Conservation (phyloP, 2,329 filamentous ascomycete species). For the Aaosphaeria arxii region DNA sequence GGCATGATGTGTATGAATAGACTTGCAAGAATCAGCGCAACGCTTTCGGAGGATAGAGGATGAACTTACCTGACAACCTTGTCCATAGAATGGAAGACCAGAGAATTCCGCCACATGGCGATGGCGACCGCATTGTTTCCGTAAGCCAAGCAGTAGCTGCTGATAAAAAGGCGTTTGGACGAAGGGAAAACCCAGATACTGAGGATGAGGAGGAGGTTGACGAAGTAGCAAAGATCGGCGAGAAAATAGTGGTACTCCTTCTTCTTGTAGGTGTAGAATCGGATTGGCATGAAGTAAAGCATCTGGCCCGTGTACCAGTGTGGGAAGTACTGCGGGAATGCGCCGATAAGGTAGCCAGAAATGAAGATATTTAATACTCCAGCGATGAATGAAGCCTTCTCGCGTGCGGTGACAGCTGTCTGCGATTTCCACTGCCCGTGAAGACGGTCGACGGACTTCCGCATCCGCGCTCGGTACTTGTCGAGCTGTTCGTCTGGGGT, state of each 20-base stretch:
- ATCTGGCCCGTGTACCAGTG: slow-evolving; percentile 88
- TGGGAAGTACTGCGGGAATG: slow-evolving; percentile 80
- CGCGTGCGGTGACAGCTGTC: slow-evolving; percentile 79
- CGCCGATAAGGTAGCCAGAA: slow-evolving; percentile 89
- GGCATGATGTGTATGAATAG: slow-evolving; percentile 99
- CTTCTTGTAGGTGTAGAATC: slow-evolving; percentile 85
- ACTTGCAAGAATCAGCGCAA: slow-evolving; percentile 38
- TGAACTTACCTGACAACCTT: slow-evolving; percentile 76
- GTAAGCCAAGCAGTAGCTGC: slow-evolving; percentile 86
- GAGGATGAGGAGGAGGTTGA: slow-evolving; percentile 80
- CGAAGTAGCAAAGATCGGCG: slow-evolving; percentile 96
- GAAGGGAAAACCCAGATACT: slow-evolving; percentile 87
- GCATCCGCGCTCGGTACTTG: slow-evolving; percentile 85
- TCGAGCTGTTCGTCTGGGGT: slow-evolving; percentile 90
- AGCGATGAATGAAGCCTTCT: slow-evolving; percentile 95
- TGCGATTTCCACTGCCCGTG: slow-evolving; percentile 85
- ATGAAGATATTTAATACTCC: slow-evolving; percentile 97
- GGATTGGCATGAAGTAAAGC: slow-evolving; percentile 94
- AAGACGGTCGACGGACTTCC: slow-evolving; percentile 81
- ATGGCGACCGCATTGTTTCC: slow-evolving; percentile 98
- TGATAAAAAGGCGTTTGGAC: slow-evolving; percentile 88
- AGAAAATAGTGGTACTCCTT: slow-evolving; percentile 90
- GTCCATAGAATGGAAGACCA: slow-evolving; percentile 98
- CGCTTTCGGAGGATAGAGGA: background rate
- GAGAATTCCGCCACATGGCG: slow-evolving; percentile 97